phyloP scores from a whole-genome alignment of 495 filamentous ascomycete genomes.

The Astrothelium macrocarpum region DNA sequence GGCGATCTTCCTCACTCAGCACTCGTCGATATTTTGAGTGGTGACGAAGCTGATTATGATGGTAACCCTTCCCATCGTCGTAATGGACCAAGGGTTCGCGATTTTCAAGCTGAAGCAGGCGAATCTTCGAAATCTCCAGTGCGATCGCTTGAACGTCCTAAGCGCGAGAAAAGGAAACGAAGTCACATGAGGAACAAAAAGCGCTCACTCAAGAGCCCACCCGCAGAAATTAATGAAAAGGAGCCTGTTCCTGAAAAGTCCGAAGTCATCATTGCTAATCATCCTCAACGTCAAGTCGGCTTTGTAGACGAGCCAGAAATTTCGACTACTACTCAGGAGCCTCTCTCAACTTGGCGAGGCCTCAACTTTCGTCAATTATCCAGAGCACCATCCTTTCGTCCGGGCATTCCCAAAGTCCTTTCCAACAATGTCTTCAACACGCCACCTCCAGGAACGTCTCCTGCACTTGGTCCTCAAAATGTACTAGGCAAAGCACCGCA shows the following conservation, averaged over 20 bases:
- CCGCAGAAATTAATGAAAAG: slow-evolving; percentile 15
- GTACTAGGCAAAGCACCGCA: slow-evolving; percentile 3
- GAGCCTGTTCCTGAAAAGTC: slow-evolving; percentile 12
- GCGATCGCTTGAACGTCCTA: slow-evolving; percentile 14
- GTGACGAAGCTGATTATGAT: slow-evolving; percentile 42
- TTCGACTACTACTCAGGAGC: slow-evolving; percentile 6
- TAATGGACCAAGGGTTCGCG: slow-evolving; percentile 30
- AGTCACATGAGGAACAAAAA: slow-evolving; percentile 37
- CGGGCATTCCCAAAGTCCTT: slow-evolving; percentile 49
- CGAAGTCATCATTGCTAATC: neutral
- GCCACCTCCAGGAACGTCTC: slow-evolving; percentile 21
- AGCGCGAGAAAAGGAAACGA: slow-evolving; percentile 25
- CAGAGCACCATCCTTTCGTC: slow-evolving; percentile 41
- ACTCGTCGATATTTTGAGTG: slow-evolving; percentile 35
- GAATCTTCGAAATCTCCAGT: slow-evolving; percentile 17
- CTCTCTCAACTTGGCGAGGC: slow-evolving; percentile 27
- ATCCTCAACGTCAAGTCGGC: slow-evolving; percentile 21
- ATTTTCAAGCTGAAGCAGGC: slow-evolving; percentile 34
- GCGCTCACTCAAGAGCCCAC: slow-evolving; percentile 27
- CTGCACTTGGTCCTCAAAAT: slow-evolving; percentile 3
- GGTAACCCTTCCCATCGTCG: slow-evolving; percentile 17
- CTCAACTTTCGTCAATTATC: slow-evolving; percentile 40
- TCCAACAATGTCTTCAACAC: slow-evolving; percentile 54
- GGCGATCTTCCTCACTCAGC: slow-evolving; percentile 15
- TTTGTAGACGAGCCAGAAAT: slow-evolving; percentile 24